phyloP scores from a whole-genome alignment of 768 basidiomycete genomes.

The Postia placenta region DNA sequence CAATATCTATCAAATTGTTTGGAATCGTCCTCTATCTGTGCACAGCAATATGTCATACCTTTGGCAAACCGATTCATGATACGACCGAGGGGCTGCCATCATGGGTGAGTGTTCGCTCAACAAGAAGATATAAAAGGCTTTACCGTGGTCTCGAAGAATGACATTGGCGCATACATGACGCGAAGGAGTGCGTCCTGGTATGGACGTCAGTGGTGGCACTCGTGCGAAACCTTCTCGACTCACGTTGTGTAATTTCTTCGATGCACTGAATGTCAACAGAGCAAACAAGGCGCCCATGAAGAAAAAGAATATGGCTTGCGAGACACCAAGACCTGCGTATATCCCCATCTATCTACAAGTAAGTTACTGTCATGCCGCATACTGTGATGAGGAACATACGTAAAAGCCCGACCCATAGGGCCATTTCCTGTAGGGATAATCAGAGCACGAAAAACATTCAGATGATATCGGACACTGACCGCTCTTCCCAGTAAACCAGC shows the following conservation, averaged over 20 bases:
- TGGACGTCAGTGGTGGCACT: too few species aligned
- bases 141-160: slow-evolving; percentile 84
- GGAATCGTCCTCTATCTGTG: too few species aligned
- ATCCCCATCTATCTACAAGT: slow-evolving; percentile 59
- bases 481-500: slow-evolving; percentile 84
- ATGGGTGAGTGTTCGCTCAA: neutral
- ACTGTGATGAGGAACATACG: slow-evolving; percentile 27
- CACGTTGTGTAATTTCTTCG: slow-evolving; percentile 58
- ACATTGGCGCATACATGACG: slow-evolving; percentile 82
- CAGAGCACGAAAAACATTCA: slow-evolving; percentile 5
- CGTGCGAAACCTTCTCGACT: slow-evolving; percentile 9
- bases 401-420: slow-evolving; percentile 60
- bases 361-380: neutral
- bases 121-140: too few species aligned
- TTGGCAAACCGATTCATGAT: slow-evolving; percentile 91
- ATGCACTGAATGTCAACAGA: slow-evolving; percentile 71
- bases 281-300: slow-evolving; percentile 61
- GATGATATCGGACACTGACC: slow-evolving; percentile 26
- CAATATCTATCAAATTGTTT: slow-evolving; percentile 69
- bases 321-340: slow-evolving; percentile 68
- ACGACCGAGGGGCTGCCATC: slow-evolving; percentile 60
- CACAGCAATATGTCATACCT: slow-evolving; percentile 42
- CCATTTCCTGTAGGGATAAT: slow-evolving; percentile 40
- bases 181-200: slow-evolving; percentile 53
- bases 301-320: slow-evolving; percentile 65